Percentiles rank a stretch among this genome's conserved stretches.
Evolutionary conservation across 345 rosid species (phyloP).

Genomic region (Aethionema arabicum): DNA sequence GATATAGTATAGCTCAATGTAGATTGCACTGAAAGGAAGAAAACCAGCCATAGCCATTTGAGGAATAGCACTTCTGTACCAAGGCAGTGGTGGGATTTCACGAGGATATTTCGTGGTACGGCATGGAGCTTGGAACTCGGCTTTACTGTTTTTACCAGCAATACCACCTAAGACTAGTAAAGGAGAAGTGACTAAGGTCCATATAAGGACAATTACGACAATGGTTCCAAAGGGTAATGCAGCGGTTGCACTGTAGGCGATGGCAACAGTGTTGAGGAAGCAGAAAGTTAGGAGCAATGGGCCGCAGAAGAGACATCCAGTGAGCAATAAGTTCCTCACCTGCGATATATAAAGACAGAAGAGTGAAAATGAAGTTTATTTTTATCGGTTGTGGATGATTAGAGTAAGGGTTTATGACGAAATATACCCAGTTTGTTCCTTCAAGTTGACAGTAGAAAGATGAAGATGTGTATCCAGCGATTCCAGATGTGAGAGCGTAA

Average conservation of each 20-base stretch:
- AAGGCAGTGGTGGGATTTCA: conserved; percentile 71
- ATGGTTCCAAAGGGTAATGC: conserved; percentile 83
- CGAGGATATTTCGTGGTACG: conserved; percentile 82
- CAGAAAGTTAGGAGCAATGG: conserved; percentile 83
- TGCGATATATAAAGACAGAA: conserved; percentile 22
- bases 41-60: conserved; percentile 96
- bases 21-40: conserved; percentile 79
- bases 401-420: neutral
- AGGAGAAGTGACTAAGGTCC: conserved; percentile 77
- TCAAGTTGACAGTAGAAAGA: conserved; percentile 77
- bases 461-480: conserved; percentile 69
- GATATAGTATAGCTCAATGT: conserved; percentile 85
- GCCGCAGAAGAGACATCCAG: conserved; percentile 87
- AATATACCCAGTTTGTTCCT: conserved; percentile 63
- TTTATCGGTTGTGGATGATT: neutral
- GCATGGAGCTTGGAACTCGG: conserved; percentile 87
- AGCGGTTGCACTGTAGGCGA: conserved; percentile 70
- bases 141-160: conserved; percentile 81
- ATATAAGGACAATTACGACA: conserved; percentile 72
- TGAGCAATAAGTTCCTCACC: conserved; percentile 74
- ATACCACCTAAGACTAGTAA: conserved; percentile 83
- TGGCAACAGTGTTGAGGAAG: conserved; percentile 85
- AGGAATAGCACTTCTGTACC: conserved; percentile 76
- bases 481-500: conserved; percentile 74
- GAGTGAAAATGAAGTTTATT: conserved; percentile 4